Conservation (phyloP, 2,329 filamentous ascomycete genomes). For the Malbranchea cinnamomea region DNA sequence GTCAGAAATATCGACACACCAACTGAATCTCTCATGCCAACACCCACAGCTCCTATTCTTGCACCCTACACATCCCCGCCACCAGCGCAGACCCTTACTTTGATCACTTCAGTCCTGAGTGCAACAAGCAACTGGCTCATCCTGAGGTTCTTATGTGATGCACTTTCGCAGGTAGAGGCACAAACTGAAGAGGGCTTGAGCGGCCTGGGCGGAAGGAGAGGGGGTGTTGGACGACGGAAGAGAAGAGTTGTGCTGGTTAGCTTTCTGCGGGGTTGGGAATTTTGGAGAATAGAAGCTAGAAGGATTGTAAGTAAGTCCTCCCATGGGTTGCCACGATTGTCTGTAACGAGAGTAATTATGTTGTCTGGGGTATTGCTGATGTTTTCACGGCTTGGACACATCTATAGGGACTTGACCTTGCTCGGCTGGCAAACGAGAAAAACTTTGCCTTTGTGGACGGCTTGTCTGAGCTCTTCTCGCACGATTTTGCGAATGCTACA, state of each 20-base stretch:
- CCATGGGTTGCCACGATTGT: neutral
- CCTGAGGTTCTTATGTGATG: constrained; percentile 35
- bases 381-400: neutral
- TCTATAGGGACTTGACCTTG: constrained; percentile 56
- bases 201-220: constrained; percentile 5
- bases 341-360: constrained; percentile 2
- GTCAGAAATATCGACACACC: too few species aligned
- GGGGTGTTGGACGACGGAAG: constrained; percentile 17
- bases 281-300: constrained; percentile 60
- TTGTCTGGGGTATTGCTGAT: neutral
- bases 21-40: too few species aligned
- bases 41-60: constrained; percentile 8
- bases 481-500: too few species aligned
- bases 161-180: constrained; percentile 20
- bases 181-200: constrained; percentile 3
- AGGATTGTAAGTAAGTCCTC: constrained; percentile 41
- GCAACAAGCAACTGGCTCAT: constrained; percentile 43
- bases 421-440: constrained; percentile 40
- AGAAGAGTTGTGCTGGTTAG: constrained; percentile 59
- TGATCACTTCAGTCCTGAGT: constrained; percentile 30
- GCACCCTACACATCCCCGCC: constrained; percentile 17
- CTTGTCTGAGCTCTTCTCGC: constrained; percentile 42
- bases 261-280: constrained; percentile 62
- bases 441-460: constrained; percentile 65
- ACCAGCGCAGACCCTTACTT: constrained; percentile 23